Base-by-base conservation (phyloP, 164 flowering plant species). In the Nymphaea colorata region DNA sequence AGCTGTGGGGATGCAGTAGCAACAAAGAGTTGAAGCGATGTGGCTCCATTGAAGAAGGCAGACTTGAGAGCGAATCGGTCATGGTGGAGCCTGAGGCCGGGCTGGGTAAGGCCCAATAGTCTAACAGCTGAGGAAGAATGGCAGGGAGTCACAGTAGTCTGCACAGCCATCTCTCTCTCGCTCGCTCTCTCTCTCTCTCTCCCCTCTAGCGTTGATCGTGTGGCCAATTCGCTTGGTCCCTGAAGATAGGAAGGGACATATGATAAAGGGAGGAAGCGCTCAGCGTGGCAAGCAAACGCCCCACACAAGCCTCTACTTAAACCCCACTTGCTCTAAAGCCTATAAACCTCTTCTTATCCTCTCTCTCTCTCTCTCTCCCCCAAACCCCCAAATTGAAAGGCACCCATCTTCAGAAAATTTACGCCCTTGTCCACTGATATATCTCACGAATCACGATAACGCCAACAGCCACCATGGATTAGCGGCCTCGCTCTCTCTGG, bases 11-110 rank as follows among this genome's bases (percentile, higher is more conserved):
- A 25, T 10, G 25, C 41, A 6, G 64, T 2, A 61, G 64, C 41
- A 44, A 75, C 67, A 61, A 83, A 65, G 44, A 83, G 79, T 5
- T 77, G 83, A 43, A 83, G 76, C 17, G 93, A 83, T 4, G 87
- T 74, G 45, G 87, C 75, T 8, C 64, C 64, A 41, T 61, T 61
- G 60, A 80, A 73, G 78, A 81, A 84, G 61, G 88, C 82, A 4
- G 93, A 89, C 68, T 74, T 81, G 41, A 92, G 79, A 6, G 87
- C 84, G 15, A 82, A 81, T 12, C 81, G 83, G 76, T 81, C 71
- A 2, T 78, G 59, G 0, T 84, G 82, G 60, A 55, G 57, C 4
- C 89, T 75, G 4, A 82, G 77, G 42, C 89, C 87, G 42, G 11
- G 64, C 42, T 61, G 64, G 18, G 64, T 17, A 15, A 8, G 57